Conservation (phyloP, 2,329 filamentous ascomycete genomes). For the Arthrinium puccinioides region DNA sequence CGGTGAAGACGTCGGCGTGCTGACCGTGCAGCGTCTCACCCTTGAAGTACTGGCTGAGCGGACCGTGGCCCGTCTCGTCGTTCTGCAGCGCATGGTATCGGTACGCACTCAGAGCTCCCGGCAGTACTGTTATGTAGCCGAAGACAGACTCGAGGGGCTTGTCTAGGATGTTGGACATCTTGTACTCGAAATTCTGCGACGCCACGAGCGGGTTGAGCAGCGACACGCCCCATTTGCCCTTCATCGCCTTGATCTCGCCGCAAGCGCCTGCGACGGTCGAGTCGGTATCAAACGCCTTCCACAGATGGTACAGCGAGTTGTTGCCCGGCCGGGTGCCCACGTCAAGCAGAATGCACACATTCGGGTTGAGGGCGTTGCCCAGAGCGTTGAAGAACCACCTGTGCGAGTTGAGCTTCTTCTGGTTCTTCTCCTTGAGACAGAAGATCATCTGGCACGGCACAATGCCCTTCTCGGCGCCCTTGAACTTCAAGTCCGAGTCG, state of each 20-base stretch:
- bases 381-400: slow-evolving; percentile 99
- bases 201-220: slow-evolving; percentile 90
- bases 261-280: slow-evolving; percentile 96
- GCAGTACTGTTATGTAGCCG: slow-evolving; percentile 93
- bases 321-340: slow-evolving; percentile 87
- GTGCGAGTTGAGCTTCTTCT: slow-evolving; percentile 96
- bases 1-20: slow-evolving; percentile 92
- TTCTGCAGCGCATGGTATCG: slow-evolving; percentile 92
- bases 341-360: slow-evolving; percentile 93
- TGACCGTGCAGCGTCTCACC: slow-evolving; percentile 88
- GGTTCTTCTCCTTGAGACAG: slow-evolving; percentile 95
- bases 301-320: slow-evolving; percentile 92
- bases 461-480: slow-evolving; percentile 97
- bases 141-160: slow-evolving; percentile 97
- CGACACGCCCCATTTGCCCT: slow-evolving; percentile 76
- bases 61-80: slow-evolving; percentile 89
- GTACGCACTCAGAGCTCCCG: slow-evolving; percentile 97
- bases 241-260: slow-evolving; percentile 98
- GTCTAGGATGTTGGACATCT: slow-evolving; percentile 99
- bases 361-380: slow-evolving; percentile 83
- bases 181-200: slow-evolving; percentile 98
- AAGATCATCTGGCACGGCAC: slow-evolving; percentile 98
- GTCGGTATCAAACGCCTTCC: slow-evolving; percentile 98
- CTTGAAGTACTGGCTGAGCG: slow-evolving; percentile 92
- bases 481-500: slow-evolving; percentile 94